Percentiles rank a stretch among this genome's conserved stretches.
phyloP scores from a whole-genome alignment of 306 rosid genomes.

The Prunus salicina region DNA sequence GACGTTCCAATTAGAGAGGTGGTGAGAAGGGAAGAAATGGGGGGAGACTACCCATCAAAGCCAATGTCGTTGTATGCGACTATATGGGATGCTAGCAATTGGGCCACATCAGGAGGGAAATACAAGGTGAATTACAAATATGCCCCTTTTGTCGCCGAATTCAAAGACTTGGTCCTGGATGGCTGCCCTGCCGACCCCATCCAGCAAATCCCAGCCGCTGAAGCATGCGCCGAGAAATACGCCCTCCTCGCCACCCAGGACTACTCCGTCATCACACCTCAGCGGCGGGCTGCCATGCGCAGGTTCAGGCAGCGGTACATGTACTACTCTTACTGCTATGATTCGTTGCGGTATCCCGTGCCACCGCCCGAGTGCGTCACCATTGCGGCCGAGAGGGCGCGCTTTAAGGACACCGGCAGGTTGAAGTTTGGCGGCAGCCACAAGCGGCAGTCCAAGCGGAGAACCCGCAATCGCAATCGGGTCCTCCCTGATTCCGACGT shows the following conservation, averaged over 20 bases:
- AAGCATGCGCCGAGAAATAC: constrained; percentile 30
- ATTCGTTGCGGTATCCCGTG: constrained; percentile 51
- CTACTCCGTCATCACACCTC: constrained; percentile 39
- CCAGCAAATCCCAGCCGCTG: constrained; percentile 33
- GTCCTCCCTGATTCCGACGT: background rate
- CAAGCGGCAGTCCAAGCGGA: constrained; percentile 50
- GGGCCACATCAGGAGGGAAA: constrained; percentile 90
- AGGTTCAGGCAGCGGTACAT: constrained; percentile 65
- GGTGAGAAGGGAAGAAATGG: constrained; percentile 64
- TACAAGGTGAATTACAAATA: constrained; percentile 80
- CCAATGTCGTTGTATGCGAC: constrained; percentile 89
- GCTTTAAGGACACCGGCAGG: constrained; percentile 74
- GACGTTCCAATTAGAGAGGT: constrained; percentile 89
- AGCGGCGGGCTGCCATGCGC: constrained; percentile 56
- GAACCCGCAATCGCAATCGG: background rate
- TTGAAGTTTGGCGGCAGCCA: constrained; percentile 83
- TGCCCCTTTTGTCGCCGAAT: constrained; percentile 81
- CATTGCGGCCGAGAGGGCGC: constrained; percentile 39
- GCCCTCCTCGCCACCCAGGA: constrained; percentile 42
- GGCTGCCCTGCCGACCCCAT: constrained; percentile 74
- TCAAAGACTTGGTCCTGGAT: constrained; percentile 73
- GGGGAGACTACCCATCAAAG: constrained; percentile 80
- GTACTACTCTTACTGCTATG: constrained; percentile 92
- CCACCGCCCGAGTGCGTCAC: constrained; percentile 70
- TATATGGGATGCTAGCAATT: constrained; percentile 92